These are phyloP conservation scores for Zygosaccharomyces pseudobailii DNA, from an alignment of 1,139 yeast species.

Conservation along the genomic window DNA sequence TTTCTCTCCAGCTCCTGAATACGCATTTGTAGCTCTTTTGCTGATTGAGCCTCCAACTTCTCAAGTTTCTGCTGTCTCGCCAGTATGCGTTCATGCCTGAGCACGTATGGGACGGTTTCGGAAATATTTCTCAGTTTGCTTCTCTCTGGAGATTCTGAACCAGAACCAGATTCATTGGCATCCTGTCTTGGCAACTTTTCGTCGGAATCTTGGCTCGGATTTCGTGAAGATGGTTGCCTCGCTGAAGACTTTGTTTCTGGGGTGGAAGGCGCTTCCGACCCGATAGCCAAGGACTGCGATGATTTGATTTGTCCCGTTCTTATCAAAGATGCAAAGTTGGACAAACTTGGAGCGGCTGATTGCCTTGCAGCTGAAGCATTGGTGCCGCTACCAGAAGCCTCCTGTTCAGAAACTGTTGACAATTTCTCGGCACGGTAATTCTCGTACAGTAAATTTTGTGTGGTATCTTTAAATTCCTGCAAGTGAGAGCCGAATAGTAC, in stretches of 20 bases:
- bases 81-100: constrained; percentile 68
- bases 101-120: constrained; percentile 75
- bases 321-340: constrained; percentile 34
- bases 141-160: constrained; percentile 47
- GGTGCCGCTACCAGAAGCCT: constrained; percentile 6
- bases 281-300: constrained; percentile 26
- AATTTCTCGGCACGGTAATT: constrained; percentile 73
- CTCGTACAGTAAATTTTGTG: constrained; percentile 74
- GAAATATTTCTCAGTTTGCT: constrained; percentile 69
- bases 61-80: constrained; percentile 75
- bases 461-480: constrained; percentile 75
- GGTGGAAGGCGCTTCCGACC: constrained; percentile 25
- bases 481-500: constrained; percentile 71
- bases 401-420: constrained; percentile 37
- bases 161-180: constrained; percentile 22
- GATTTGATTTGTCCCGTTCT: constrained; percentile 34
- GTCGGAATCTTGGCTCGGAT: constrained; percentile 36
- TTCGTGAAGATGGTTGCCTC: constrained; percentile 30
- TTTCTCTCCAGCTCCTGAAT: constrained; percentile 74
- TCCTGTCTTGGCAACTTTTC: constrained; percentile 53
- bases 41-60: constrained; percentile 72
- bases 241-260: constrained; percentile 34
- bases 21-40: constrained; percentile 62
- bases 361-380: constrained; percentile 21
- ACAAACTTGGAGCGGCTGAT: constrained; percentile 34